Evolutionary conservation across 192 early-diverging fungal species (phyloP).

Genomic region (Phycomyces nitens): DNA sequence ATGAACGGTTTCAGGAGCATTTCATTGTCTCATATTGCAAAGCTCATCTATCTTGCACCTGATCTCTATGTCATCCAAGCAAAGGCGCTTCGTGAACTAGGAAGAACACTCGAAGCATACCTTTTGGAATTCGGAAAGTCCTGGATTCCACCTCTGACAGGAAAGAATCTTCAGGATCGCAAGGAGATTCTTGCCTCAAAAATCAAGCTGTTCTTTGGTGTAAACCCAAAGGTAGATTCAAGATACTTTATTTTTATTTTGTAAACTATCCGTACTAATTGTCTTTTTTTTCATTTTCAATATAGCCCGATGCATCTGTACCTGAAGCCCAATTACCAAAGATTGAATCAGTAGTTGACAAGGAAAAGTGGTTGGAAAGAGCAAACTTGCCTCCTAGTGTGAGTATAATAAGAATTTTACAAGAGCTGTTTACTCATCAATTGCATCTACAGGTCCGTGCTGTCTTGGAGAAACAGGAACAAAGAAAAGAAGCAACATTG

Average conservation of each 20-base stretch:
- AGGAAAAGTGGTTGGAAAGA: slow-evolving; percentile 3
- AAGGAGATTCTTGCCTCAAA: not conserved
- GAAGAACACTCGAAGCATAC: slow-evolving; percentile 14
- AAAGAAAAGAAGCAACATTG: not conserved
- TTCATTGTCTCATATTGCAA: slow-evolving; percentile 1
- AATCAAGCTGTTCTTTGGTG: slow-evolving; percentile 6
- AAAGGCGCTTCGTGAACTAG: slow-evolving; percentile 12
- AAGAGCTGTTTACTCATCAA: no score
- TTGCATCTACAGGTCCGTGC: not conserved
- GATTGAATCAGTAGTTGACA: slow-evolving; percentile 4
- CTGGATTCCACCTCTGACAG: slow-evolving; percentile 3
- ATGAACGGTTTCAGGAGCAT: not conserved
- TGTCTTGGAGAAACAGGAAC: slow-evolving; percentile 5
- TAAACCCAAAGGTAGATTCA: slow-evolving; percentile 3
- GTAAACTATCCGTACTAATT: not conserved
- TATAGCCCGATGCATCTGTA: slow-evolving; percentile 11
- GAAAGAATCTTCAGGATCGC: slow-evolving; percentile 11
- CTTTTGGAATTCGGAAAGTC: not conserved
- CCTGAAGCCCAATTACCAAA: slow-evolving; percentile 12
- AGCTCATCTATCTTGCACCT: slow-evolving; percentile 14
- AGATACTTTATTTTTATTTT: not conserved
- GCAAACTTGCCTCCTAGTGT: slow-evolving; percentile 14
- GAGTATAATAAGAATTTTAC: not conserved
- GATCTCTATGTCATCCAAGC: slow-evolving; percentile 2
- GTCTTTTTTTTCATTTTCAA: not conserved